A percentile compares a stretch with the other conserved stretches of the same genome.
Conservation (phyloP, 371 early-diverging fungal species). For the Mucor irregularis region DNA sequence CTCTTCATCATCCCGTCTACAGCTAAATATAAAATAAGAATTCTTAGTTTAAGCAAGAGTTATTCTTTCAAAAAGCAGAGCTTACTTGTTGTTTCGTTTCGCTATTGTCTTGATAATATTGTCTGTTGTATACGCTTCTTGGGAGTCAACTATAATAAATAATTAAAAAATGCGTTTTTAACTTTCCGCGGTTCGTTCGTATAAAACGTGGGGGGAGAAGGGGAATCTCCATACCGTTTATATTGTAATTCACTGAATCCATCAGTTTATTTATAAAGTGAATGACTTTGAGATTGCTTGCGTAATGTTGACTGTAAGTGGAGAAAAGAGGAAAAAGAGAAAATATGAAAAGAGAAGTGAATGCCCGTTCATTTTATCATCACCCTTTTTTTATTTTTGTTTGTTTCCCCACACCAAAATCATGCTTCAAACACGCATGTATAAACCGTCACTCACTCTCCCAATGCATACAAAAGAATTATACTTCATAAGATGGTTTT, state of each 20-base stretch:
- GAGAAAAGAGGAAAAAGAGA: neutral
- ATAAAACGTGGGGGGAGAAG: too few species aligned
- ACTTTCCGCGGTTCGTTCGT: neutral
- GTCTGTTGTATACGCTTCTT: constrained; percentile 5
- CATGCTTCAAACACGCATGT: too few species aligned
- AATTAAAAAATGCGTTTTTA: neutral
- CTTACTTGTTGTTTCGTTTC: neutral
- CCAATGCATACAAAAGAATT: neutral
- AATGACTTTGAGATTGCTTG: neutral
- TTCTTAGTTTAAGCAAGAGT: too few species aligned
- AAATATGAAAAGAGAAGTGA: neutral
- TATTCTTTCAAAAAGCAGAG: neutral
- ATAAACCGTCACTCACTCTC: too few species aligned
- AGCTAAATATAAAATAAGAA: too few species aligned
- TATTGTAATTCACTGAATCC: constrained; percentile 8
- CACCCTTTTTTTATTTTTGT: too few species aligned
- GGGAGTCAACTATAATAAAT: neutral
- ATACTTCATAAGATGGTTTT: neutral
- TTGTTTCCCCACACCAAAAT: too few species aligned
- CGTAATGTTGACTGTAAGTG: neutral
- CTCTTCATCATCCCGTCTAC: neutral
- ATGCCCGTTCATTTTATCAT: too few species aligned
- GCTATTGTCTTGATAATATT: neutral
- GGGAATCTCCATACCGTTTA: neutral
- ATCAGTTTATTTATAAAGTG: constrained; percentile 4